phyloP scores from a whole-genome alignment of 768 basidiomycete species.

The Termitomyces sp. region DNA sequence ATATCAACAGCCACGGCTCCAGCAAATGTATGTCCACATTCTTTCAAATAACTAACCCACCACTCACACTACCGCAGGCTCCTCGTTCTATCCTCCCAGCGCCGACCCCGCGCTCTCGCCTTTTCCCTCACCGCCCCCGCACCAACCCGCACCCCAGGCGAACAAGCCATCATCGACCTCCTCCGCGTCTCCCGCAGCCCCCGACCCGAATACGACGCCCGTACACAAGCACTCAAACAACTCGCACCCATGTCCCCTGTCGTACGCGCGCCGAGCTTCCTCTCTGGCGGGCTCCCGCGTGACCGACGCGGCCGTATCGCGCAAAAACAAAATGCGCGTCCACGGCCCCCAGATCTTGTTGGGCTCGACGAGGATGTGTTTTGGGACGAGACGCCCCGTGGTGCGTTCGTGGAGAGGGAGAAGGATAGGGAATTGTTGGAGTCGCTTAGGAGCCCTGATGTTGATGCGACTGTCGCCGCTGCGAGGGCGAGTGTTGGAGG shows the following conservation, averaged over 20 bases:
- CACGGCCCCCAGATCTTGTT: slow-evolving; percentile 24
- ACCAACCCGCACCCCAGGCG: slow-evolving; percentile 58
- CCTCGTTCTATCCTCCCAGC: slow-evolving; percentile 72
- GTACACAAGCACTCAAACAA: slow-evolving; percentile 22
- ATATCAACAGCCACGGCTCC: slow-evolving; percentile 67
- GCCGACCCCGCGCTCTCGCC: slow-evolving; percentile 54
- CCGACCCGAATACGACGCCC: slow-evolving; percentile 37
- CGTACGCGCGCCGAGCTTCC: slow-evolving; percentile 60
- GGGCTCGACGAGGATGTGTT: slow-evolving; percentile 31
- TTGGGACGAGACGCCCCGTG: slow-evolving; percentile 57
- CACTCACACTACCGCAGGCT: slow-evolving; percentile 43
- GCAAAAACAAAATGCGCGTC: slow-evolving; percentile 39
- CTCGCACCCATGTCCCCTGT: slow-evolving; percentile 25
- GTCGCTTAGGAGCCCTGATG: slow-evolving; percentile 55
- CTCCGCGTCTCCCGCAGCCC: slow-evolving; percentile 62
- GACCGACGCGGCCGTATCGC: slow-evolving; percentile 80
- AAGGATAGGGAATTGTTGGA: slow-evolving; percentile 58
- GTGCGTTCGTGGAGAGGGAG: slow-evolving; percentile 43
- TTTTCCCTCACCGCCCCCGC: slow-evolving; percentile 59
- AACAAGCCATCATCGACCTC: slow-evolving; percentile 67
- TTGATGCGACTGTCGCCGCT: slow-evolving; percentile 33
- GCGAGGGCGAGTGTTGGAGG: slow-evolving; percentile 59
- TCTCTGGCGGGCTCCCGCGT: slow-evolving; percentile 70
- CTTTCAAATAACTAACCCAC: background rate
- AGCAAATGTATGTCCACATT: slow-evolving; percentile 66